Evolutionary conservation across 2,329 filamentous ascomycete species (phyloP), one percentile per base, ranked within the genome.

Genomic region (Pleoardoris graminearum): DNA sequence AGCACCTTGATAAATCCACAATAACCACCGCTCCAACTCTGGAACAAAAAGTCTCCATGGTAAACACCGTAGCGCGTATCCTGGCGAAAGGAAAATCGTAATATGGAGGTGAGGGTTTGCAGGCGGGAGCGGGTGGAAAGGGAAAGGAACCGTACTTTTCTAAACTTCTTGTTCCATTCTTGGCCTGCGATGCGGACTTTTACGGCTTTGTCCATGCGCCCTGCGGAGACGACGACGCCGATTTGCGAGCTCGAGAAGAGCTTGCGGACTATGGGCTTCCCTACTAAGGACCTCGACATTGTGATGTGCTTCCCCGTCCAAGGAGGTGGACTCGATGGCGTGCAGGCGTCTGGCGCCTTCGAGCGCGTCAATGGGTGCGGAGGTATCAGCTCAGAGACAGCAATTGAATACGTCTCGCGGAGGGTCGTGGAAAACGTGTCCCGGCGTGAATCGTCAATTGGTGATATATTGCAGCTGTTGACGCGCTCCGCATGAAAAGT

Each of bases 181-280:
- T 86, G 83, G 12, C 81, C 82, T 46, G 87, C 86, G 12, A 92
- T 80, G 60, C 85, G 83, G 57, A 92, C 89, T 75, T 89, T 91
- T 51, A 91, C 88, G 2, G 89, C 91, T 75, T 87, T 89, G 53
- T 85, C 76, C 87, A 91, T 91, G 53, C 86, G 80, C 17, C 89
- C 90, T 6, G 89, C 85, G 36, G 88, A 90, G 44, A 92, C 83
- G 21, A 93, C 90, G 35, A 93, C 84, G 57, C 88, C 88, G 2
- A 68, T 63, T 56, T 71, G 69, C 17, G 66, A 58, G 42, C 61
- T 66, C 22, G 63, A 63, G n/a, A 68, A 58, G 44, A 60, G 55
- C 45, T 62, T 60, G 4, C 63, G 63, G 5, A 72, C 52, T 35
- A 71, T 60, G 12, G 66, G 60, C 11, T 53, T 60, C 4, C 63